Evolutionary conservation across 306 rosid genomes (phyloP).

Genomic region (Cucurbita ficifolia): DNA sequence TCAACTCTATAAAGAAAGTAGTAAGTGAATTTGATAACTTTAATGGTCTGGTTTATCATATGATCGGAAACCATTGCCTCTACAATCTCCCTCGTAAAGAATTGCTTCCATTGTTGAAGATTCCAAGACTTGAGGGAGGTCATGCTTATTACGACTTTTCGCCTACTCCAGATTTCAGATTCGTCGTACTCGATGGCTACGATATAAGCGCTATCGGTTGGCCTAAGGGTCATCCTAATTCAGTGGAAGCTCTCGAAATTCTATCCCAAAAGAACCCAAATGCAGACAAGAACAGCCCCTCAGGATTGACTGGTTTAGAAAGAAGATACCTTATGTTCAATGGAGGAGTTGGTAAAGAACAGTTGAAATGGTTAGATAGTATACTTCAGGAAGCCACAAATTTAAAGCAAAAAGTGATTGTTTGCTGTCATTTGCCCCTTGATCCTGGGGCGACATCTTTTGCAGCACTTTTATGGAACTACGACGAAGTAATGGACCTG

Average conservation of each 20-base stretch:
- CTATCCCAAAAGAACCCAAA: slow-evolving; percentile 66
- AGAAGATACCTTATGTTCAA: slow-evolving; percentile 90
- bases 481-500: slow-evolving; percentile 58
- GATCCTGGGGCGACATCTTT: slow-evolving; percentile 43
- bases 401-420: slow-evolving; percentile 54
- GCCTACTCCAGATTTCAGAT: slow-evolving; percentile 52
- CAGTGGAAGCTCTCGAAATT: slow-evolving; percentile 43
- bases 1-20: slow-evolving; percentile 37
- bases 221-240: slow-evolving; percentile 61
- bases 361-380: slow-evolving; percentile 58
- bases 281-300: slow-evolving; percentile 65
- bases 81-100: slow-evolving; percentile 74
- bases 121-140: slow-evolving; percentile 18
- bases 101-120: slow-evolving; percentile 62
- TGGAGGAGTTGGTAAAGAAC: slow-evolving; percentile 79
- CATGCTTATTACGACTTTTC: slow-evolving; percentile 74
- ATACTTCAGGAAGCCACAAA: slow-evolving; percentile 53
- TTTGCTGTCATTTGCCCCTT: slow-evolving; percentile 73
- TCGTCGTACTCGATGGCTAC: slow-evolving; percentile 69
- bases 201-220: slow-evolving; percentile 88
- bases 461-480: slow-evolving; percentile 77
- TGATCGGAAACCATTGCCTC: slow-evolving; percentile 92
- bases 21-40: slow-evolving; percentile 43
- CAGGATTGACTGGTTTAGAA: slow-evolving; percentile 46
- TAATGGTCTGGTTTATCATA: slow-evolving; percentile 54